Evolutionary conservation across 805 yeast species (phyloP).

Genomic region (Lachancea meyersii): DNA sequence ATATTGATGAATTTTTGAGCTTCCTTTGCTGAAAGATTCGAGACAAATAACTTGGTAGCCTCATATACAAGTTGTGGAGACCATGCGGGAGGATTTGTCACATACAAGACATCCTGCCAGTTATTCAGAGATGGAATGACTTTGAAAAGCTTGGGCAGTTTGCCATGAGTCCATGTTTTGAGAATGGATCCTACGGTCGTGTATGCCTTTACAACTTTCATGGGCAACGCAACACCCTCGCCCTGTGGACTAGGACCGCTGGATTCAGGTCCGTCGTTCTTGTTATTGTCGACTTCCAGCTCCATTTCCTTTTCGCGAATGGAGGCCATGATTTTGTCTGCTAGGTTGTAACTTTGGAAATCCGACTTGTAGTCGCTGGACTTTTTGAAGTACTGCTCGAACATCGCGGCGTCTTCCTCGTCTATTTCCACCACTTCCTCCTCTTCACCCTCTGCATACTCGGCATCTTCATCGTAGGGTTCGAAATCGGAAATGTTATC

Average conservation of each 20-base stretch:
- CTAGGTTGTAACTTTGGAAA: constrained; percentile 58
- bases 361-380: constrained; percentile 34
- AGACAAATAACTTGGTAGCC: constrained; percentile 90
- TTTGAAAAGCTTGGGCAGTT: constrained; percentile 92
- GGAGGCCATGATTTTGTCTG: constrained; percentile 90
- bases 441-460: constrained; percentile 45
- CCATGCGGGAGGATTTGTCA: constrained; percentile 90
- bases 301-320: constrained; percentile 64
- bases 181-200: constrained; percentile 84
- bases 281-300: constrained; percentile 11
- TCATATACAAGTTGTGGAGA: constrained; percentile 92
- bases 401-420: constrained; percentile 77
- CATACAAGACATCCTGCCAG: constrained; percentile 93
- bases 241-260: constrained; percentile 27
- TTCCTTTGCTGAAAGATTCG: constrained; percentile 79
- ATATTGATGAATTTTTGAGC: constrained; percentile 75
- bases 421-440: constrained; percentile 63
- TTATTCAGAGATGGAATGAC: constrained; percentile 87
- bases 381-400: constrained; percentile 63
- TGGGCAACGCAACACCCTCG: constrained; percentile 84
- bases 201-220: constrained; percentile 92
- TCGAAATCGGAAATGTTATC: constrained; percentile 48
- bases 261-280: constrained; percentile 11
- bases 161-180: constrained; percentile 89
- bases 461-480: constrained; percentile 36